phyloP scores from a whole-genome alignment of 140 eudicot species.

The Flaveria floridana region DNA sequence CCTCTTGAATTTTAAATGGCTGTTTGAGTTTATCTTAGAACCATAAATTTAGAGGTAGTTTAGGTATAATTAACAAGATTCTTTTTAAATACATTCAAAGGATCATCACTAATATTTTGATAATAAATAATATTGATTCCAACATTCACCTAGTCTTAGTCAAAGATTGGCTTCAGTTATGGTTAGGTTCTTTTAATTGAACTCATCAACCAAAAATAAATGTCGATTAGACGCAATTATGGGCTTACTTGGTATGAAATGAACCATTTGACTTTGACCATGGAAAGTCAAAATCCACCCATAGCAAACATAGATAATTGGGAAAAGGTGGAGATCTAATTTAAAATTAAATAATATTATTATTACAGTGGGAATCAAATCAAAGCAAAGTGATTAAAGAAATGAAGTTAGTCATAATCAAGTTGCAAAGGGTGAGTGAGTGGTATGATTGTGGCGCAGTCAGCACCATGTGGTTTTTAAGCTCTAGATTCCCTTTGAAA shows the following conservation, averaged over 20 bases:
- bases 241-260: constrained; percentile 20
- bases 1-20: no score
- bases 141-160: constrained; percentile 31
- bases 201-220: constrained; percentile 20
- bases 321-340: constrained; percentile 34
- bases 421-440: constrained; percentile 36
- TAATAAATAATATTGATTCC: not conserved
- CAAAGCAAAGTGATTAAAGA: constrained; percentile 44
- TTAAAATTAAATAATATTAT: constrained; percentile 20
- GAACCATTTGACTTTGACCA: constrained; percentile 39
- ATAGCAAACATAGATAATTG: constrained; percentile 28
- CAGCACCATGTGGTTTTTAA: constrained; percentile 50
- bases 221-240: constrained; percentile 8
- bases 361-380: constrained; percentile 40
- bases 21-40: no score
- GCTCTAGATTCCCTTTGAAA: constrained; percentile 37
- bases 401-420: constrained; percentile 44
- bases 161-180: constrained; percentile 31
- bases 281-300: constrained; percentile 32
- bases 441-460: constrained; percentile 47
- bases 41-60: no score
- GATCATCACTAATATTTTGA: not conserved
- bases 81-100: not conserved
- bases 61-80: not conserved
- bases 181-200: constrained; percentile 19